Conservation (phyloP, 805 yeast species). For the Barnettozyma salicaria region DNA sequence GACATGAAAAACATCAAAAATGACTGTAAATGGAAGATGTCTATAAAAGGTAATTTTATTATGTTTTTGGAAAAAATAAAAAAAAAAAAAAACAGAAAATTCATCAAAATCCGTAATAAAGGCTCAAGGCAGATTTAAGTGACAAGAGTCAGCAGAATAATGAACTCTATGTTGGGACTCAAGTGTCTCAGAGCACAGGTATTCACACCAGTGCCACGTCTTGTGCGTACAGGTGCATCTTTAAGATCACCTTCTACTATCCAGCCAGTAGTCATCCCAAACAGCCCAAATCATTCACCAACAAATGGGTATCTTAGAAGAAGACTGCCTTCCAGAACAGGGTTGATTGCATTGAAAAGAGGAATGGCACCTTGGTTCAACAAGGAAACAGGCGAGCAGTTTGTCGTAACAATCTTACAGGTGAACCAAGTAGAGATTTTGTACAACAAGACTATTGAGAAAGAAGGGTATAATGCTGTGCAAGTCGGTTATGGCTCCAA, state of each 20-base stretch:
- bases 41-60: too few relatives aligned
- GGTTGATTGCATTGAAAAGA: conserved; percentile 73
- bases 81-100: not conserved
- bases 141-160: too few relatives aligned
- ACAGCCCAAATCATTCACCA: conserved; percentile 58
- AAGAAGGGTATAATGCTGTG: conserved; percentile 79
- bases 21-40: too few relatives aligned
- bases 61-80: too few relatives aligned
- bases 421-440: conserved; percentile 85
- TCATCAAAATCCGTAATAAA: too few relatives aligned
- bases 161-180: conserved; percentile 15
- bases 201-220: conserved; percentile 20
- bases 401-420: conserved; percentile 84
- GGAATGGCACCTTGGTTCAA: conserved; percentile 89
- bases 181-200: conserved; percentile 14
- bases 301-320: conserved; percentile 67
- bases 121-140: too few relatives aligned
- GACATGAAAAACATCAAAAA: too few relatives aligned
- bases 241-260: conserved; percentile 33
- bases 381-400: conserved; percentile 54
- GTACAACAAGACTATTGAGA: conserved; percentile 58
- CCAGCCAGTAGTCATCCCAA: conserved; percentile 29
- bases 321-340: conserved; percentile 71
- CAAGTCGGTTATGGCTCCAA: conserved; percentile 81
- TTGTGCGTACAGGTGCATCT: conserved; percentile 30